Percentiles rank a stretch among this genome's conserved stretches.
Conservation (phyloP, 164 flowering plant genomes). For the Vitis labrusca region DNA sequence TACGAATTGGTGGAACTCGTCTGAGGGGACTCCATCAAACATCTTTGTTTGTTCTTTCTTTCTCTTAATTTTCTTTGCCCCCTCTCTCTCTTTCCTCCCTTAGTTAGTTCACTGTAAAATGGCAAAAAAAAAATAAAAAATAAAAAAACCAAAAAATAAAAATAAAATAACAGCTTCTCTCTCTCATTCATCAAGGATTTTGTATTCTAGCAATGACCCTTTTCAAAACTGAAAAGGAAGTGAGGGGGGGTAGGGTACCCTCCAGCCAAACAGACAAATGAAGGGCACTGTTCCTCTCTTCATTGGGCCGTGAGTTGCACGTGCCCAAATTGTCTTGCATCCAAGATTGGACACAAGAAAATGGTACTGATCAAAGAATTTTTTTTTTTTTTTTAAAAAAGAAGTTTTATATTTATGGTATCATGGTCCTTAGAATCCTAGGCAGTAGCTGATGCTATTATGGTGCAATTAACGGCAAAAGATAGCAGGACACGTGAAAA, state of each 20-base stretch:
- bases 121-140: neutral
- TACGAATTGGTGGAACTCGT: constrained; percentile 60
- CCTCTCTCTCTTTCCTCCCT: constrained; percentile 7
- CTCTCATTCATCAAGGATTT: constrained; percentile 32
- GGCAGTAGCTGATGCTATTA: constrained; percentile 31
- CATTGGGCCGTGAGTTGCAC: no score
- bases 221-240: constrained; percentile 3
- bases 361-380: no score
- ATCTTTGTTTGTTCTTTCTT: constrained; percentile 23
- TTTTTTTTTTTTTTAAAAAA: neutral
- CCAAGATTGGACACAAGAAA: no score
- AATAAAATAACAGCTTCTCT: constrained; percentile 8
- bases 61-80: neutral
- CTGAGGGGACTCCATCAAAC: constrained; percentile 56
- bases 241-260: constrained; percentile 9
- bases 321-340: no score
- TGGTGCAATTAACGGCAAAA: no score
- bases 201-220: constrained; percentile 12
- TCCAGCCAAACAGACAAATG: constrained; percentile 1
- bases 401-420: neutral
- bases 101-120: constrained; percentile 19
- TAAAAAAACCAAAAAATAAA: constrained; percentile 9
- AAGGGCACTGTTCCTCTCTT: no score
- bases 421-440: constrained; percentile 35
- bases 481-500: constrained; percentile 57